Base-by-base conservation (phyloP, 805 yeast genomes). In the Cyberlindnera galapagoensis region DNA sequence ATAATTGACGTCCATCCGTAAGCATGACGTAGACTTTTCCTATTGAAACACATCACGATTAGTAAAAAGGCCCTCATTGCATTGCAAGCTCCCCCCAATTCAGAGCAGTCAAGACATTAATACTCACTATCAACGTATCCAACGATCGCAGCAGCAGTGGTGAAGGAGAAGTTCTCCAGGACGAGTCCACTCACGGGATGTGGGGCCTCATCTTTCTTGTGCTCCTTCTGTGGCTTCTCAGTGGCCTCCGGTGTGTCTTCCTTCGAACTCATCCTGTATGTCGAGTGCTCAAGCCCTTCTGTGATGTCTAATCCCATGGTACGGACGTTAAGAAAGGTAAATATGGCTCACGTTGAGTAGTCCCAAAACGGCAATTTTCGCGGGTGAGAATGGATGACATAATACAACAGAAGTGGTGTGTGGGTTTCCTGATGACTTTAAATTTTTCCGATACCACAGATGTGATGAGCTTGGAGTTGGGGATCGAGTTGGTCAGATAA, bases 101-200 rank as follows among this genome's bases (percentile, higher is more conserved):
- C 11, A 26, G 12, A 17, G 9, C 15, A 11, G 6, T 6, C 24
- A 4, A 8, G 7, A 9, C n/a, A 13, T 8, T n/a, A 32, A 10
- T 11, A 51, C 56, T 57, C 65, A 49, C 86, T 71, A 56, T 83
- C 92, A 11, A 83, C 88, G 17, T 87, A 80, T 11, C 92, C 90
- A 18, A 83, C 86, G 26, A 83, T 74, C n/a, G 92, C 90, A 3
- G 94, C 94, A 1, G 94, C 84, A 0, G 94, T 83, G 28, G 92
- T 83, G 59, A 83, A 83, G 15, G 88, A 81, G 49, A 80, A 83
- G 25, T 85, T 76, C 57, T 81, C 90, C 39, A 83, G 61, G 51
- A 81, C 82, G 38, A 83, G 62, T 42, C 80, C 77, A 7, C 65
- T 65, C 33, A 63, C 69, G 19, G 65, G 63, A 36, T 60, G 64